Evolutionary conservation across 1,284 basidiomycete species (phyloP).

Genomic region (Trichosporon ovoides): DNA sequence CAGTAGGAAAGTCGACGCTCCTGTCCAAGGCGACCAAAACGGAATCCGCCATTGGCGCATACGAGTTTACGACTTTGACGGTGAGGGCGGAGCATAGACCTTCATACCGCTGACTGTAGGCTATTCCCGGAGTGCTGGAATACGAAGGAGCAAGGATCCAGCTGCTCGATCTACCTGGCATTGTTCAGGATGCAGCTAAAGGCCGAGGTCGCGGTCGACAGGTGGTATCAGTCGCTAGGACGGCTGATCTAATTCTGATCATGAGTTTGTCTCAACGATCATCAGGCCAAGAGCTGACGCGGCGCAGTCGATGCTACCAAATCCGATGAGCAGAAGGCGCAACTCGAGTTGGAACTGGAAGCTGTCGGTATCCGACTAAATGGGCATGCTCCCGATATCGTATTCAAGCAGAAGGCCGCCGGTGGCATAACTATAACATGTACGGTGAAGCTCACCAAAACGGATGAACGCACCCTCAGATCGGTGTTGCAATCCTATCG

Average conservation of each 20-base stretch:
- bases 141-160: conserved; percentile 90
- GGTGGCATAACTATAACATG: conserved; percentile 86
- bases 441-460: conserved; percentile 88
- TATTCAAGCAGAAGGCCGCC: conserved; percentile 68
- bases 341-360: conserved; percentile 88
- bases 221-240: conserved; percentile 89
- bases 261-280: conserved; percentile 72
- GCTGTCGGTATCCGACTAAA: conserved; percentile 95
- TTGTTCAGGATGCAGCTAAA: conserved; percentile 93
- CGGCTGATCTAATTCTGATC: conserved; percentile 88
- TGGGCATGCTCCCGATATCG: conserved; percentile 74
- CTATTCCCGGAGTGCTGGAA: conserved; percentile 90
- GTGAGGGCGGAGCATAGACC: conserved; percentile 48
- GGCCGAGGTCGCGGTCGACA: conserved; percentile 89
- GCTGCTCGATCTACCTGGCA: conserved; percentile 91
- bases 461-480: conserved; percentile 89
- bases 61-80: conserved; percentile 92
- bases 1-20: conserved; percentile 92
- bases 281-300: not conserved
- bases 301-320: conserved; percentile 83
- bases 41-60: conserved; percentile 78
- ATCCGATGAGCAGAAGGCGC: conserved; percentile 79
- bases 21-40: conserved; percentile 90
- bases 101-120: conserved; percentile 50
- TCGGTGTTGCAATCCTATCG: conserved; percentile 80